These are phyloP conservation scores for Smallanthus sonchifolius DNA, from an alignment of 129 eudicot genomes.

Conservation along the genomic window DNA sequence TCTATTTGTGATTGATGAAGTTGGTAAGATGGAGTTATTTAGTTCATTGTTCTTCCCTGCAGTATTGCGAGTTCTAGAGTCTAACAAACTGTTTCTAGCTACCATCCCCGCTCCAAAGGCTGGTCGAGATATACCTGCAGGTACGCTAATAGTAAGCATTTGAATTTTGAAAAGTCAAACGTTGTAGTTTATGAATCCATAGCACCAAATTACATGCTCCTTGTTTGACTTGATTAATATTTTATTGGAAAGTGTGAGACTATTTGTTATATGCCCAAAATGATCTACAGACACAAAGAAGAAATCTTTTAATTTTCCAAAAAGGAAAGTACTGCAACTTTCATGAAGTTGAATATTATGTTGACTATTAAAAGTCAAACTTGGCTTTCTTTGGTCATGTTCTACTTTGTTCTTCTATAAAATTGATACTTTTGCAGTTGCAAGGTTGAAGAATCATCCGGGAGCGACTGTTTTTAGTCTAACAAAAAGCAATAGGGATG, in stretches of 20 bases:
- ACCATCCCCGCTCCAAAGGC: conserved; percentile 66
- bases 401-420: background rate
- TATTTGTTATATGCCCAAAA: background rate
- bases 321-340: background rate
- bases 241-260: background rate
- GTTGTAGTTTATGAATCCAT: conserved; percentile 2
- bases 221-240: background rate
- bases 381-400: background rate
- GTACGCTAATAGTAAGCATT: conserved; percentile 25
- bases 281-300: background rate
- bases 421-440: conserved; percentile 45
- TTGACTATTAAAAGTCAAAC: conserved; percentile 7
- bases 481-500: conserved; percentile 62
- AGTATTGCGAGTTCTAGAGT: conserved; percentile 63
- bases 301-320: background rate
- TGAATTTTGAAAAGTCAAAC: background rate
- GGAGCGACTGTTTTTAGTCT: conserved; percentile 59
- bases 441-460: conserved; percentile 77
- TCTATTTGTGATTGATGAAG: conserved; percentile 86
- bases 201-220: background rate
- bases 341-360: background rate
- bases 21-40: conserved; percentile 92
- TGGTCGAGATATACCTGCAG: conserved; percentile 92
- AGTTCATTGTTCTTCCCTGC: conserved; percentile 83
- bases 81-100: conserved; percentile 70